These are phyloP conservation scores for Ceratobasidium sp. DNA, from an alignment of 1,284 basidiomycete genomes.

Conservation along the genomic window DNA sequence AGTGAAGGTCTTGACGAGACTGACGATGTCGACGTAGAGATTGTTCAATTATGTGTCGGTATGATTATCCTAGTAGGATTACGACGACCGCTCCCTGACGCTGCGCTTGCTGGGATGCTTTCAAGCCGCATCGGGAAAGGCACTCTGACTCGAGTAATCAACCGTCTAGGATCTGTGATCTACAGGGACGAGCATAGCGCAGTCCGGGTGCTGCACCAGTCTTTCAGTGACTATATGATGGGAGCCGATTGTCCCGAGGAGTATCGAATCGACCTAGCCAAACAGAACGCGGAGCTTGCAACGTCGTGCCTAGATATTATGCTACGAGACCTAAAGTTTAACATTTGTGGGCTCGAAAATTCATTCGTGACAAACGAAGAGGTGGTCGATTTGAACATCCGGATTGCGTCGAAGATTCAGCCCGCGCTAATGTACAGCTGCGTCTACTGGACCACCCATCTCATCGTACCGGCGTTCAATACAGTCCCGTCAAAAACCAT, in stretches of 20 bases:
- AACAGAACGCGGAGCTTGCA: constrained; percentile 11
- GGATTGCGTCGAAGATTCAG: not conserved
- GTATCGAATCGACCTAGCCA: not conserved
- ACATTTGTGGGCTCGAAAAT: constrained; percentile 23
- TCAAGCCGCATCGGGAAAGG: not conserved
- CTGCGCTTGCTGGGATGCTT: not conserved
- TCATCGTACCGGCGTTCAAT: not conserved
- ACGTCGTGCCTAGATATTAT: not conserved
- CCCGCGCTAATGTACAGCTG: constrained; percentile 20
- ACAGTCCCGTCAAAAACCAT: not conserved
- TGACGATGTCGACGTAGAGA: not conserved
- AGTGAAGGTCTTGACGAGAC: not conserved
- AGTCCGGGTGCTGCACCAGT: constrained; percentile 33
- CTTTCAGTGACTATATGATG: constrained; percentile 36
- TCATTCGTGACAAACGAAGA: not conserved
- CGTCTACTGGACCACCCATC: constrained; percentile 23
- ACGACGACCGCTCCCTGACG: not conserved
- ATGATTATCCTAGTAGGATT: not conserved
- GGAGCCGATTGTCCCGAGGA: not conserved
- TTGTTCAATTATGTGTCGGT: not conserved
- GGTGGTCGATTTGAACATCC: not conserved
- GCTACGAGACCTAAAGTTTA: constrained; percentile 3
- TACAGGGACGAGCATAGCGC: not conserved
- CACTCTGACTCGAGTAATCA: not conserved
- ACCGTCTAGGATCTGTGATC: constrained; percentile 34